A percentile compares a stretch with the other conserved stretches of the same genome.
These are phyloP conservation scores for Picea abies DNA, from an alignment of 83 land plant genomes.

Conservation along the genomic window DNA sequence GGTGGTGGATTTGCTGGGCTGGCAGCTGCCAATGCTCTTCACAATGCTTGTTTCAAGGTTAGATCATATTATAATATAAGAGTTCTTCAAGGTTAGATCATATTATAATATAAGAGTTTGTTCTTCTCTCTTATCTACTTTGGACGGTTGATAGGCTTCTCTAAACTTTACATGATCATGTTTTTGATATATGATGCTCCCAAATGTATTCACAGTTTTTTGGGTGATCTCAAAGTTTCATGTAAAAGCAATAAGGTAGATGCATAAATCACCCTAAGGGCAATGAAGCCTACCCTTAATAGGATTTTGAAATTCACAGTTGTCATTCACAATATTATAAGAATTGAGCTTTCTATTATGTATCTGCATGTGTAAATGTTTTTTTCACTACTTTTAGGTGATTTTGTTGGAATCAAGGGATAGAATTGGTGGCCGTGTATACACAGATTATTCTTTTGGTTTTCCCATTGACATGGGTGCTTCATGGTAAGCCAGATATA, in stretches of 20 bases:
- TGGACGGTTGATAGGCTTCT: neutral
- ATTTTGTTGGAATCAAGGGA: too few species aligned
- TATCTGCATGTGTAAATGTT: neutral
- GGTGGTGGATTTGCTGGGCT: conserved; percentile 92
- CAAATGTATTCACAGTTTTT: neutral
- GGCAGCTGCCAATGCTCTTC: conserved; percentile 87
- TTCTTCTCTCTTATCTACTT: neutral
- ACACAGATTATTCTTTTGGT: conserved; percentile 15
- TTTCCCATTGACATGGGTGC: conserved; percentile 12
- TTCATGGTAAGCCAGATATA: conserved; percentile 27
- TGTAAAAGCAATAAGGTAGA: neutral
- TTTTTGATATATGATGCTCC: neutral
- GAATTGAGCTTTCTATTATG: neutral
- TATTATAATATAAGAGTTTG: neutral
- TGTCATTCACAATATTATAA: neutral
- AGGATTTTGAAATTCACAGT: too few species aligned
- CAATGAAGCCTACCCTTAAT: neutral
- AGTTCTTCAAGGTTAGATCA: too few species aligned
- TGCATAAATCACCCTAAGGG: neutral
- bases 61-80: neutral
- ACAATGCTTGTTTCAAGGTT: conserved; percentile 76
- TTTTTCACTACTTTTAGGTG: conserved; percentile 34
- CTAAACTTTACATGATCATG: neutral
- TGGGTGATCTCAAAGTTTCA: neutral
- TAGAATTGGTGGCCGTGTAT: conserved; percentile 34